These are phyloP conservation scores for Hypoxylon sp. DNA, from an alignment of 2,329 filamentous ascomycete species.

Conservation along the genomic window DNA sequence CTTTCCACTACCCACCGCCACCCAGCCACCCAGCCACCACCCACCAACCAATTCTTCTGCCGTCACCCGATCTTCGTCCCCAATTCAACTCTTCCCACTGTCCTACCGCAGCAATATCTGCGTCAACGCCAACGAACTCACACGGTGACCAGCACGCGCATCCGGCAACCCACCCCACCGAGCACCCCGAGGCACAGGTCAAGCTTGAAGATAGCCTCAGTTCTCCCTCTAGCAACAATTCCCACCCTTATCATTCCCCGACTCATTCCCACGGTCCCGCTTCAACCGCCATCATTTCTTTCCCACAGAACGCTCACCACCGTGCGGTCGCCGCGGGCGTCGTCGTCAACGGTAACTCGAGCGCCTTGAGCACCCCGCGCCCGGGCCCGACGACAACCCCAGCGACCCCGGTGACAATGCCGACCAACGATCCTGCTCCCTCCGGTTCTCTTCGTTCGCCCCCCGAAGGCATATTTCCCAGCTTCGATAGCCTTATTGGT, in stretches of 20 bases:
- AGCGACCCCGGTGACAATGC: constrained; percentile 50
- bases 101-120: constrained; percentile 33
- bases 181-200: constrained; percentile 19
- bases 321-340: constrained; percentile 53
- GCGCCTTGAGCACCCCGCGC: constrained; percentile 51
- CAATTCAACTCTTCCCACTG: constrained; percentile 36
- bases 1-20: constrained; percentile 1
- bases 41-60: constrained; percentile 28
- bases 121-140: constrained; percentile 37
- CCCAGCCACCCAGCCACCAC: constrained; percentile 10
- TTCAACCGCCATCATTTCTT: constrained; percentile 56
- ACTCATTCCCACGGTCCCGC: constrained; percentile 45
- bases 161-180: constrained; percentile 35
- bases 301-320: constrained; percentile 54
- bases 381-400: constrained; percentile 48
- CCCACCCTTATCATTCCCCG: constrained; percentile 37
- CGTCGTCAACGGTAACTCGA: constrained; percentile 52
- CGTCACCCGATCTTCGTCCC: constrained; percentile 27
- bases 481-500: constrained; percentile 71
- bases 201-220: constrained; percentile 25
- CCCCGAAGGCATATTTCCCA: constrained; percentile 72
- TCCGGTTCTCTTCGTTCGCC: constrained; percentile 59
- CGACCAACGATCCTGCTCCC: constrained; percentile 44
- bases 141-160: constrained; percentile 39
- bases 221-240: background rate